Conservation (phyloP, 1,284 basidiomycete species). For the Taiwanofungus camphoratus region DNA sequence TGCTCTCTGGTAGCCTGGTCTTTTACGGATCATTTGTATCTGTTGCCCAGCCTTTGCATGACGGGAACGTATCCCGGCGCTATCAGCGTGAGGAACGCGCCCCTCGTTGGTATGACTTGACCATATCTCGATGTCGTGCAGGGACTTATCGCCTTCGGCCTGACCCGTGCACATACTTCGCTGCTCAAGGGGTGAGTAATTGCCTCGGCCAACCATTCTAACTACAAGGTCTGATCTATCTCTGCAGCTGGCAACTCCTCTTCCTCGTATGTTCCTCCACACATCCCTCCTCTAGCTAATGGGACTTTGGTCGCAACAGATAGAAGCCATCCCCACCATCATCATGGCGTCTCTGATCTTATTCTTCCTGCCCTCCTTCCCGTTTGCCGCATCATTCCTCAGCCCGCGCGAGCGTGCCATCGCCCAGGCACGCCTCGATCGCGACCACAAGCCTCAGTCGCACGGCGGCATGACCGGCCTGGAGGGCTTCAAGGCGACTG, state of each 20-base stretch:
- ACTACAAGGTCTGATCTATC: neutral
- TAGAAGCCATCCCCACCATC: constrained; percentile 48
- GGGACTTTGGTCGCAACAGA: too few relatives aligned
- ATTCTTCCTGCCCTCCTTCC: constrained; percentile 40
- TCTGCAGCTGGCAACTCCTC: constrained; percentile 47
- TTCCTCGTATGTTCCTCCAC: constrained; percentile 38
- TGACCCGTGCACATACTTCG: constrained; percentile 43
- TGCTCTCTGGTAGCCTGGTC: neutral
- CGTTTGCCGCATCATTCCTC: constrained; percentile 32
- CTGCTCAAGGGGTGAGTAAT: constrained; percentile 35
- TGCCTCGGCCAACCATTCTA: neutral
- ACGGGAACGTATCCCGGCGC: constrained; percentile 49
- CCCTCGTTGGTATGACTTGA: neutral
- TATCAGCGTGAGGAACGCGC: constrained; percentile 35
- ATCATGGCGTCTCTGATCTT: constrained; percentile 42
- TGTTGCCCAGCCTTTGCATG: constrained; percentile 38
- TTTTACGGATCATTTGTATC: neutral
- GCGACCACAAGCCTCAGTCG: constrained; percentile 48
- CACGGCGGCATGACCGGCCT: constrained; percentile 53
- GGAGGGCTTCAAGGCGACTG: constrained; percentile 45
- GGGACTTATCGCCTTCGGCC: constrained; percentile 49
- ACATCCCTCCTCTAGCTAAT: too few relatives aligned
- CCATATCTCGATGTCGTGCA: constrained; percentile 13
- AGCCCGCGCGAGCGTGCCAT: constrained; percentile 44
- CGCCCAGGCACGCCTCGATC: constrained; percentile 46